Evolutionary conservation across 768 basidiomycete species (phyloP).

Genomic region (Leucosporidium yakuticum): DNA sequence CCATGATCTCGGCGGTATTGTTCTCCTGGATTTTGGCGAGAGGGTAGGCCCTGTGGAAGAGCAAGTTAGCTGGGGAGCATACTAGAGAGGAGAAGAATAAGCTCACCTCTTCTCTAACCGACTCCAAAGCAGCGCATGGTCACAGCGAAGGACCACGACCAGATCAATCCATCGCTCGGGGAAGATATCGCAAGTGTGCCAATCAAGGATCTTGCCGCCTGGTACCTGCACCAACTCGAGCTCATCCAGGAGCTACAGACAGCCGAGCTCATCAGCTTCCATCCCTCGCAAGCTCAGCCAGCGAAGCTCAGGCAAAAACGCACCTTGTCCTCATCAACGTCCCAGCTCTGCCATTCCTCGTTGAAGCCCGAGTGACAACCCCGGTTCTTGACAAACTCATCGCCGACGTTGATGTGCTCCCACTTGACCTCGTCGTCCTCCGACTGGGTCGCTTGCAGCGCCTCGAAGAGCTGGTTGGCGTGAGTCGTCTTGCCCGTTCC

Average conservation of each 20-base stretch:
- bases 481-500: constrained; percentile 91
- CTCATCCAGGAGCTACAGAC: constrained; percentile 70
- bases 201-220: constrained; percentile 86
- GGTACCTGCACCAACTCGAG: constrained; percentile 57
- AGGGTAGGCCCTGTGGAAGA: constrained; percentile 52
- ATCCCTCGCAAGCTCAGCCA: background rate
- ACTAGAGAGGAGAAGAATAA: background rate
- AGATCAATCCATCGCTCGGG: constrained; percentile 96
- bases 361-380: constrained; percentile 77
- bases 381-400: constrained; percentile 70
- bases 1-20: constrained; percentile 97
- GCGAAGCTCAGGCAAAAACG: constrained; percentile 34
- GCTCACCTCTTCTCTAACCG: constrained; percentile 77
- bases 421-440: constrained; percentile 52
- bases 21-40: constrained; percentile 96
- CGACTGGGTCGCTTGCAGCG: constrained; percentile 23
- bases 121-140: constrained; percentile 81
- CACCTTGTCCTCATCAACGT: constrained; percentile 94
- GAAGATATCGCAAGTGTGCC: constrained; percentile 89
- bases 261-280: background rate
- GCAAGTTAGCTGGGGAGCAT: background rate
- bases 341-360: constrained; percentile 90
- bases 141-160: constrained; percentile 82
- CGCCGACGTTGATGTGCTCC: constrained; percentile 80
- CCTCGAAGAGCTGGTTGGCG: constrained; percentile 67